Percentiles rank a stretch among this genome's conserved stretches.
Conservation (phyloP, 805 yeast species). For the Vanderwaltozyma verrucispora region DNA sequence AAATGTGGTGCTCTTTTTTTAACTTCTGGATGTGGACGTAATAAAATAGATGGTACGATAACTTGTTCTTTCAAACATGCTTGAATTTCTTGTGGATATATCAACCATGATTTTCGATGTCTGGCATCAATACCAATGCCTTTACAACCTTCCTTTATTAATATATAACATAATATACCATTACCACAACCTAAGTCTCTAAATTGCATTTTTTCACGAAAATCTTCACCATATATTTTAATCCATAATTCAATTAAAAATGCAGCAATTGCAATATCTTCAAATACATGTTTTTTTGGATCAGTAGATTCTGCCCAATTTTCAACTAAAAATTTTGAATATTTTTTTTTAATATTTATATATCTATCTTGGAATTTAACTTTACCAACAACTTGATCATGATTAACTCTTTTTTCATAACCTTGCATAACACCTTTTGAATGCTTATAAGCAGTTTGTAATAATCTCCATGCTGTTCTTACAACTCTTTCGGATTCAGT, state of each 20-base stretch:
- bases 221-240: constrained; percentile 33
- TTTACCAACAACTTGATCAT: constrained; percentile 77
- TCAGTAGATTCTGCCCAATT: constrained; percentile 92
- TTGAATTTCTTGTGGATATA: constrained; percentile 59
- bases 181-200: constrained; percentile 94
- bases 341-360: constrained; percentile 67
- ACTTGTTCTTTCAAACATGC: constrained; percentile 59
- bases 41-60: constrained; percentile 63
- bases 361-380: constrained; percentile 76
- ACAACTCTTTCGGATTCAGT: constrained; percentile 46
- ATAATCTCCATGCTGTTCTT: constrained; percentile 70
- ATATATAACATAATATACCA: constrained; percentile 70
- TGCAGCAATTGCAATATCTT: constrained; percentile 92
- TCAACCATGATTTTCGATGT: constrained; percentile 75
- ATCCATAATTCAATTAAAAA: constrained; percentile 83
- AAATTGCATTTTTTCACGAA: constrained; percentile 40
- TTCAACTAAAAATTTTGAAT: constrained; percentile 63
- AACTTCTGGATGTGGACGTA: constrained; percentile 61
- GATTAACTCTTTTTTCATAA: constrained; percentile 78
- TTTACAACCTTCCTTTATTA: constrained; percentile 64
- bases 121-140: constrained; percentile 90
- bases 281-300: constrained; percentile 92
- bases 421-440: constrained; percentile 77
- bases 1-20: constrained; percentile 42
- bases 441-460: constrained; percentile 75